Evolutionary conservation across 345 rosid genomes (phyloP), one percentile per base, ranked within the genome.

Genomic region (Gossypium rotundifolium): DNA sequence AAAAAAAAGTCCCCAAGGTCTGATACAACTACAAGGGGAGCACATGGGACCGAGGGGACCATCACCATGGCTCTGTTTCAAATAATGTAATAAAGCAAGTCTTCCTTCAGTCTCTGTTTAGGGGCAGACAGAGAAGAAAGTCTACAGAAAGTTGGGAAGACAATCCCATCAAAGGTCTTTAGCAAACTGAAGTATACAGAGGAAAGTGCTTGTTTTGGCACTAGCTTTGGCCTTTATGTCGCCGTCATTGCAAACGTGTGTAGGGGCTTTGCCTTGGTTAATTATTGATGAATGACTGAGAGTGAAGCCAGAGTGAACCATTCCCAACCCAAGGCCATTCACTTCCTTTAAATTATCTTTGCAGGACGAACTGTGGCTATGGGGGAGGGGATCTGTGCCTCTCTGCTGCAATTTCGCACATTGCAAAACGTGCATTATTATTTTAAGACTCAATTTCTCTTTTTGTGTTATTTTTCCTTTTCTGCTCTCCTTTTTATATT

Each of bases 11-110:
- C 16, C 23, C 51, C 27, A 65, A 65, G 25, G 14, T 18, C 70
- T 65, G 70, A 65, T 12, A 18, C 69, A 48, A 2, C 52, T 17
- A 16, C 3, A 18, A 46, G 25, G 13, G 22, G 38, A 23, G 25
- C 40, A 68, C 29, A 68, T 23, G 72, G 72, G 72, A 68, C 57
- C 57, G 7, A 68, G 14, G 72, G 72, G 72, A 68, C 57, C 57
- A 49, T 68, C 40, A 68, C 57, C 57, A 49, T 68, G 44, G 20
- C 20, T 22, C 33, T 23, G 62, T 22, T 58, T 22, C 33, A 58
- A 58, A 23, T 58, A 48, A 40, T 23, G 51, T 14, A 68, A 48
- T 68, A 25, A 58, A 58, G 29, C 6, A 67, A 45, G 58, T 51
- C 58, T 51, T 25, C 17, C 3, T 9, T 9, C 23, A 20, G 7